Evolutionary conservation across 2,329 filamentous ascomycete genomes (phyloP).

Genomic region (Pseudodiploospora longispora): DNA sequence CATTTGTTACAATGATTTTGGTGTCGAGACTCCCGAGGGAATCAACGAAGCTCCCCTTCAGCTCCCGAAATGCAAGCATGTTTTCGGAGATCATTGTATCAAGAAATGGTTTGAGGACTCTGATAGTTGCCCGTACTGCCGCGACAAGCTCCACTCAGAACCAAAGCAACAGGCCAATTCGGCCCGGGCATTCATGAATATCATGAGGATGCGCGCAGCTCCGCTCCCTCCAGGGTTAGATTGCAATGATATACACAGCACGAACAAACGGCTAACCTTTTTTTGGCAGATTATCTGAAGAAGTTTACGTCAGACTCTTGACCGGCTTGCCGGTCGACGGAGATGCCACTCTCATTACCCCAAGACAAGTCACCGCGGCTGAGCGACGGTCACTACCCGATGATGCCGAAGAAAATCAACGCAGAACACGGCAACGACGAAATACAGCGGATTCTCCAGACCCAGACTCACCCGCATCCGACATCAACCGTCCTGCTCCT

Average conservation of each 20-base stretch:
- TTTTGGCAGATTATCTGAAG: conserved; percentile 12
- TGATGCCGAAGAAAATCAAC: conserved; percentile 19
- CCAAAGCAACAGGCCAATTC: conserved; percentile 16
- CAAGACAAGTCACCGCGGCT: conserved; percentile 8
- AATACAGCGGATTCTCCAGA: conserved; percentile 1
- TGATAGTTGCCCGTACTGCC: conserved; percentile 56
- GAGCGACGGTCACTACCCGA: conserved; percentile 21
- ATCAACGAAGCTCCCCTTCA: conserved; percentile 48
- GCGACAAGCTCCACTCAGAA: conserved; percentile 51
- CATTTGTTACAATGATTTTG: conserved; percentile 59
- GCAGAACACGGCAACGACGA: conserved; percentile 21
- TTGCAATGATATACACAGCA: too few relatives aligned
- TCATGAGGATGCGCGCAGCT: conserved; percentile 21
- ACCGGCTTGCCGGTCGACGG: conserved; percentile 7
- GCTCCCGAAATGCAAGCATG: conserved; percentile 53
- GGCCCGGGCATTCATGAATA: conserved; percentile 20
- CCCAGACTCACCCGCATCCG: not conserved
- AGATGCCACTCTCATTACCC: conserved; percentile 10
- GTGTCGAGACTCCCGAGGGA: conserved; percentile 48
- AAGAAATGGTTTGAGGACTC: conserved; percentile 58
- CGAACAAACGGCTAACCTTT: conserved; percentile 1
- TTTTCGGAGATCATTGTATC: conserved; percentile 58
- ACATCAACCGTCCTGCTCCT: not conserved
- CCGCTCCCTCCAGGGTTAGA: conserved; percentile 15
- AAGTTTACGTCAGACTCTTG: conserved; percentile 13